These are phyloP conservation scores for Nitzschia sp. DNA, from an alignment of 108 stramenopile genomes.

Conservation along the genomic window DNA sequence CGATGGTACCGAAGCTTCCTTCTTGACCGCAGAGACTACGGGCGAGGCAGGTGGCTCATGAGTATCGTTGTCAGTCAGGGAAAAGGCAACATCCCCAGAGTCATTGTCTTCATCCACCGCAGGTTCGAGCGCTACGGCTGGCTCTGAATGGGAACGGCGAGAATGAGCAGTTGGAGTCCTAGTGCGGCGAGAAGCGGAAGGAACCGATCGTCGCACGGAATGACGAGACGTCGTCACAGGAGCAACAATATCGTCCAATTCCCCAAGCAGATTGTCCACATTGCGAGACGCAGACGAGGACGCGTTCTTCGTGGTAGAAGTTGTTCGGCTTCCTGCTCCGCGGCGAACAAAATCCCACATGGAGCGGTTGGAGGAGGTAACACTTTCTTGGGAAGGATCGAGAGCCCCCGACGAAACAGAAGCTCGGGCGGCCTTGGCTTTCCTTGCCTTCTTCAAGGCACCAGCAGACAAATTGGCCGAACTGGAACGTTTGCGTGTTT, in stretches of 20 bases:
- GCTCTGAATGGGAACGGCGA: background rate
- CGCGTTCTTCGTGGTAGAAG: background rate
- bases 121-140: slow-evolving; percentile 15
- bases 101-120: slow-evolving; percentile 34
- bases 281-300: slow-evolving; percentile 8
- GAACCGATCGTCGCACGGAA: background rate
- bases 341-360: slow-evolving; percentile 84
- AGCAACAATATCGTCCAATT: slow-evolving; percentile 42
- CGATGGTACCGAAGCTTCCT: background rate
- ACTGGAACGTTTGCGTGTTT: slow-evolving; percentile 31
- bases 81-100: slow-evolving; percentile 30
- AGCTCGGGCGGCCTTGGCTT: slow-evolving; percentile 34
- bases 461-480: slow-evolving; percentile 59
- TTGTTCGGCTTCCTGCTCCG: slow-evolving; percentile 28
- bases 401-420: slow-evolving; percentile 6
- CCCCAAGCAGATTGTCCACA: slow-evolving; percentile 58
- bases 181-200: background rate
- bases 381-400: slow-evolving; percentile 28
- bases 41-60: slow-evolving; percentile 9
- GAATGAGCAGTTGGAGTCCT: background rate
- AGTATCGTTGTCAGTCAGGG: slow-evolving; percentile 29
- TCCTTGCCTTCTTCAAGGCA: slow-evolving; percentile 70
- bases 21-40: background rate
- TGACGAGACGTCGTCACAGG: background rate
- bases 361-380: slow-evolving; percentile 30